A percentile compares a stretch with the other conserved stretches of the same genome.
Evolutionary conservation across 768 basidiomycete genomes (phyloP).

Genomic region (Cystofilobasidium macerans): DNA sequence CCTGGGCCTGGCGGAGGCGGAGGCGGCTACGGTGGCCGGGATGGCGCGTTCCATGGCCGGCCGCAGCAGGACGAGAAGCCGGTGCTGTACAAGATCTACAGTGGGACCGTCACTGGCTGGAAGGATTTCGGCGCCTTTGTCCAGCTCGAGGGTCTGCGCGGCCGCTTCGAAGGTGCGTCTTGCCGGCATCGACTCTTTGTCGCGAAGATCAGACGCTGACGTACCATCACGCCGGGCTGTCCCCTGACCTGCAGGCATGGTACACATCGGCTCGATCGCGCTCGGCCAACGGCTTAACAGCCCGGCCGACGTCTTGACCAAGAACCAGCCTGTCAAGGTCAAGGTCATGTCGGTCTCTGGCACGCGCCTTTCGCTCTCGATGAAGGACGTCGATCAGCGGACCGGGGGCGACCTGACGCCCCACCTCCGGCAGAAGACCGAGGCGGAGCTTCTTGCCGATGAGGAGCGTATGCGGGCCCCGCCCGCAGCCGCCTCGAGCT

Average conservation of each 20-base stretch:
- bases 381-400: constrained; percentile 93
- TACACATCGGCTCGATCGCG: constrained; percentile 89
- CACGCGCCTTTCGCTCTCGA: constrained; percentile 69
- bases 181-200: no score
- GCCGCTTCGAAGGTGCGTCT: constrained; percentile 72
- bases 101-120: constrained; percentile 67
- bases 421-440: constrained; percentile 84
- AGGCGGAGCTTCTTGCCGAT: constrained; percentile 76
- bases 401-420: constrained; percentile 87
- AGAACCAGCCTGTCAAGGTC: constrained; percentile 79
- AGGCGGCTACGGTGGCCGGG: constrained; percentile 30
- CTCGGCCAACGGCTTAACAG: constrained; percentile 69
- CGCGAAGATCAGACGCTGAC: background rate
- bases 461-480: constrained; percentile 49
- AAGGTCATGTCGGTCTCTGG: constrained; percentile 93
- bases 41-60: constrained; percentile 35
- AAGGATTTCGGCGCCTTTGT: constrained; percentile 97
- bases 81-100: constrained; percentile 86
- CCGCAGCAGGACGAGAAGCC: constrained; percentile 62
- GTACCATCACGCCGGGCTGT: background rate
- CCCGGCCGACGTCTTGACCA: constrained; percentile 70
- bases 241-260: constrained; percentile 63
- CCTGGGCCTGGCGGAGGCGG: constrained; percentile 38
- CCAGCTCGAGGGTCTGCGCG: constrained; percentile 69
- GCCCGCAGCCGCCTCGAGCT: constrained; percentile 53